Evolutionary conservation across 2,329 filamentous ascomycete species (phyloP), one percentile per base, ranked within the genome.

Genomic region (Akanthomyces muscarius): DNA sequence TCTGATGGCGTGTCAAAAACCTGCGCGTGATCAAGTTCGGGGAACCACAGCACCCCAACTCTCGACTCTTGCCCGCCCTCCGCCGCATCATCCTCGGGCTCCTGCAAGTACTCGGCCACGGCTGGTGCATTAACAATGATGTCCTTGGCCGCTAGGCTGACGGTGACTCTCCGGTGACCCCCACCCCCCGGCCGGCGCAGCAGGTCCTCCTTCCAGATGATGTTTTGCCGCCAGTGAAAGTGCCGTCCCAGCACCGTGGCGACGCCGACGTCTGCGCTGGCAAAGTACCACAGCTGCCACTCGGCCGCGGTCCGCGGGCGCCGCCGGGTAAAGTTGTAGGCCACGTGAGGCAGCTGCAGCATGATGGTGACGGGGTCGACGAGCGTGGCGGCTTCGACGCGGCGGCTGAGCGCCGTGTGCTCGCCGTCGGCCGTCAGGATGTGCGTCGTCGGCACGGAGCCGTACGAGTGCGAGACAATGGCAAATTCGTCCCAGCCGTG

Each of bases 201-300:
- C 52, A 90, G 72, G 65, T 89, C 86, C 54, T 90, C 85, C 67
- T 84, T 86, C 88, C 89, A 91, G 8, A 89, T 74, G 45, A 89
- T 84, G 66, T 88, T 90, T 67, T 90, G 81, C 30, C 80, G 80
- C 89, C 89, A 91, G 74, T 89, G 90, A 74, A 91, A 90, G 68
- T 87, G 81, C 3, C 88, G 77, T 0, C 82, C 83, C 1, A 91
- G 76, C 11, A 84, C 86, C 62, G 88, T 81, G 11, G 88, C 83
- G 2, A 89, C 85, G 2, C 86, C 86, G 33, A 86, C 84, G 67
- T 91, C 89, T 61, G 81, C 87, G 51, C 82, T 85, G 6, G 86
- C 89, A 70, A 90, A 90, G 68, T 89, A 91, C 79, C 85, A 88
- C 16, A 91, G 76, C 70, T 88, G 83, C 77, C 84, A 87, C 72